These are phyloP conservation scores for Rhododendron kiyosumense DNA, from an alignment of 148 eudicot genomes.

Conservation along the genomic window DNA sequence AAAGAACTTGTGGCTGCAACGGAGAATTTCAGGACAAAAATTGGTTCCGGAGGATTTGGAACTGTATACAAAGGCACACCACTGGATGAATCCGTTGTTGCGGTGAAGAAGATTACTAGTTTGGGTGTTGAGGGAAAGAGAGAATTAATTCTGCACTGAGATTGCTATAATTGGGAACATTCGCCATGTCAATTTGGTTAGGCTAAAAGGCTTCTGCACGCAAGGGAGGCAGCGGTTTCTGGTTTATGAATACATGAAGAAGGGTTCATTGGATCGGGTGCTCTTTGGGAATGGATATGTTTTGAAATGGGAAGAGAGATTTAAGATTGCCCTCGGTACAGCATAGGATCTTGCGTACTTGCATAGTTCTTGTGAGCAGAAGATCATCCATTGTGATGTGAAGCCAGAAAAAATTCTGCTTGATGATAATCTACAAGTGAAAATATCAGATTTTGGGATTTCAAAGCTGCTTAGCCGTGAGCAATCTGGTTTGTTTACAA, in stretches of 20 bases:
- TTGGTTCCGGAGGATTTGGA: constrained; percentile 81
- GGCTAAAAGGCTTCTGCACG: constrained; percentile 61
- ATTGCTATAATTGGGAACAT: constrained; percentile 64
- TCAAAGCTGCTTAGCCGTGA: too few relatives aligned
- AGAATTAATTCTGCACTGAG: constrained; percentile 76
- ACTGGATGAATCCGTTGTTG: constrained; percentile 43
- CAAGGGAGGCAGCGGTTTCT: constrained; percentile 49
- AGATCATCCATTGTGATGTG: too few relatives aligned
- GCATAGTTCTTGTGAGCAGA: too few relatives aligned
- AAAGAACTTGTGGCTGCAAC: constrained; percentile 56
- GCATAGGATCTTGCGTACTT: too few relatives aligned
- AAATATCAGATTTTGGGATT: too few relatives aligned
- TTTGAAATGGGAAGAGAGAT: constrained; percentile 70
- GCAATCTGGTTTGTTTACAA: constrained; percentile 14
- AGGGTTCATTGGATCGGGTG: constrained; percentile 56
- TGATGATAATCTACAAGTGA: too few relatives aligned
- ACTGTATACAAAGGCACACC: constrained; percentile 55
- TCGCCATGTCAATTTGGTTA: constrained; percentile 72
- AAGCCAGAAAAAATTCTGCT: too few relatives aligned
- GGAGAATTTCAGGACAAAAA: constrained; percentile 42
- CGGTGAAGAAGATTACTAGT: constrained; percentile 62
- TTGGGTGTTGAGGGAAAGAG: constrained; percentile 52
- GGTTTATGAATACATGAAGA: constrained; percentile 80
- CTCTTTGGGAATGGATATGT: constrained; percentile 60
- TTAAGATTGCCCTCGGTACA: constrained; percentile 20